phyloP scores from a whole-genome alignment of 352 stramenopile species.

The Globisporangium okanoganense region DNA sequence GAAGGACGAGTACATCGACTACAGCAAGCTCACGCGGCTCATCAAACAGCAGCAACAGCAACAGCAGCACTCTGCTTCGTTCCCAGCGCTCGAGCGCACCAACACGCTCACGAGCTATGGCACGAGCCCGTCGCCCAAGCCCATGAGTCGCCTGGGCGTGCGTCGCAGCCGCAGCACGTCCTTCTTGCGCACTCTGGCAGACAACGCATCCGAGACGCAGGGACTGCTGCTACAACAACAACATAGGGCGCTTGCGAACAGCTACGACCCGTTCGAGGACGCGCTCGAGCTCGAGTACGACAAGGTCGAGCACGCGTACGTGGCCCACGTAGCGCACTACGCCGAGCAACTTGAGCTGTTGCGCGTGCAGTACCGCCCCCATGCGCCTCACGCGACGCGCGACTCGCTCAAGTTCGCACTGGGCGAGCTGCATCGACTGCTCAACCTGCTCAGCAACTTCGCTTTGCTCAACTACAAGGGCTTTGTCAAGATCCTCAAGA shows the following conservation, averaged over 20 bases:
- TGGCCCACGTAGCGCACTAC: background rate
- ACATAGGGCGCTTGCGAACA: slow-evolving; percentile 14
- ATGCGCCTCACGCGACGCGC: slow-evolving; percentile 51
- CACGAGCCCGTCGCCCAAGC: background rate
- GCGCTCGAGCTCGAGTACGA: slow-evolving; percentile 70
- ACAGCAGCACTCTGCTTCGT: background rate
- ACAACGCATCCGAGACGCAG: slow-evolving; percentile 37
- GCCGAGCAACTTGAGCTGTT: slow-evolving; percentile 82
- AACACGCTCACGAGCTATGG: slow-evolving; percentile 1
- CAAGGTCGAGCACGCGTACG: slow-evolving; percentile 93
- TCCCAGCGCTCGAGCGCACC: slow-evolving; percentile 14
- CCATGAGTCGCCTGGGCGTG: slow-evolving; percentile 29
- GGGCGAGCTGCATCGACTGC: slow-evolving; percentile 90
- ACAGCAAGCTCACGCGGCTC: slow-evolving; percentile 81
- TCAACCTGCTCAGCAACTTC: slow-evolving; percentile 96
- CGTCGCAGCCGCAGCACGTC: slow-evolving; percentile 11
- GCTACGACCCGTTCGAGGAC: slow-evolving; percentile 91
- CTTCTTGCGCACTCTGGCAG: background rate
- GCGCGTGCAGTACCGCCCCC: slow-evolving; percentile 54
- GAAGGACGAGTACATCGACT: slow-evolving; percentile 88
- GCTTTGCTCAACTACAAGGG: slow-evolving; percentile 97
- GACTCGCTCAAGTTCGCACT: slow-evolving; percentile 93
- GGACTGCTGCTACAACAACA: slow-evolving; percentile 86
- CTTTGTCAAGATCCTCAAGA: slow-evolving; percentile 98
- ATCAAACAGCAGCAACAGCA: slow-evolving; percentile 57